These are phyloP conservation scores for Rhizoclosmatium sp. DNA, from an alignment of 192 early-diverging fungal genomes.

Conservation along the genomic window DNA sequence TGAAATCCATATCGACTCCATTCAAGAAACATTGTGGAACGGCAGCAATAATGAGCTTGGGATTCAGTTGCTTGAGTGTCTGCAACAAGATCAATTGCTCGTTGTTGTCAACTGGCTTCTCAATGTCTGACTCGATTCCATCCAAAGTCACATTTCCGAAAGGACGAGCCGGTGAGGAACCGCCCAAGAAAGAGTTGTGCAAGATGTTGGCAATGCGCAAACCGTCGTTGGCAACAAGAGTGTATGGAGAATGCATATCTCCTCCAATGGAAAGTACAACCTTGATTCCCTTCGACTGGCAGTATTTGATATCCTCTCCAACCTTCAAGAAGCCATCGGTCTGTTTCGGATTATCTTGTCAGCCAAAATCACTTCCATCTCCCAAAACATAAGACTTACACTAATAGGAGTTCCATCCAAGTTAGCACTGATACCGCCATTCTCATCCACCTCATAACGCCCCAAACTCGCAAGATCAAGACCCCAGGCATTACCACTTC, in stretches of 20 bases:
- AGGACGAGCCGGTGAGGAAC: neutral
- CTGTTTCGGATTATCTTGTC: neutral
- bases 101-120: conserved; percentile 3
- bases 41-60: conserved; percentile 1
- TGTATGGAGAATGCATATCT: conserved; percentile 23
- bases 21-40: conserved; percentile 34
- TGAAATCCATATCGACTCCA: conserved; percentile 14
- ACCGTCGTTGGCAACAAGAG: conserved; percentile 15
- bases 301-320: conserved; percentile 20
- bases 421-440: neutral
- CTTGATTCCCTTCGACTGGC: conserved; percentile 33
- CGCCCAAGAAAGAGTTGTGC: conserved; percentile 22
- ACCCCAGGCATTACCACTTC: conserved; percentile 24
- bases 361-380: neutral
- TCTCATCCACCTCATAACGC: neutral
- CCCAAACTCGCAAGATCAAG: conserved; percentile 12
- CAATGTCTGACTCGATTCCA: conserved; percentile 30
- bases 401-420: conserved; percentile 17
- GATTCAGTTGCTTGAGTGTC: conserved; percentile 15
- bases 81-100: conserved; percentile 2
- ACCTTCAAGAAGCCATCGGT: conserved; percentile 5
- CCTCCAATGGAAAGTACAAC: conserved; percentile 35
- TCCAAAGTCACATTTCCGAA: conserved; percentile 26
- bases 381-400: neutral
- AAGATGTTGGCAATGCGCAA: conserved; percentile 11